Percentiles rank a stretch among this genome's conserved stretches.
phyloP scores from a whole-genome alignment of 805 yeast species.

The Candida arabinofermentans region DNA sequence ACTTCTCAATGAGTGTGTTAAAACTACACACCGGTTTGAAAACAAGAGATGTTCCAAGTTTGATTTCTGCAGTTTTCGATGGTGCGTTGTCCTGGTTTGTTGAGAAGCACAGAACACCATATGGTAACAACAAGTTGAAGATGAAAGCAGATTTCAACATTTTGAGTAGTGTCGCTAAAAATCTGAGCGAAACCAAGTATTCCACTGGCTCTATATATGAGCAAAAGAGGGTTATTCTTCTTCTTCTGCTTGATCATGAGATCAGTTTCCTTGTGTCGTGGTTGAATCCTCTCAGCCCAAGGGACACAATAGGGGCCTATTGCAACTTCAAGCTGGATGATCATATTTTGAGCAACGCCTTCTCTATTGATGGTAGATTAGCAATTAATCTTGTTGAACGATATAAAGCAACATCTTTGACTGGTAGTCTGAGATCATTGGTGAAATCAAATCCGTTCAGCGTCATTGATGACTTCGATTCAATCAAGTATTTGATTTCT shows the following conservation, averaged over 20 bases:
- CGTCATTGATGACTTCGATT: slow-evolving; percentile 53
- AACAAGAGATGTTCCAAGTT: slow-evolving; percentile 39
- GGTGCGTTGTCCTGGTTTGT: slow-evolving; percentile 81
- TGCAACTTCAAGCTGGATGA: slow-evolving; percentile 34
- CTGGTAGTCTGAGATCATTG: slow-evolving; percentile 38
- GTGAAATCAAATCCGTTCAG: slow-evolving; percentile 55
- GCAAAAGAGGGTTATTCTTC: slow-evolving; percentile 49
- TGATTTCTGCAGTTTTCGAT: slow-evolving; percentile 53
- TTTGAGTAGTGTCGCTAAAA: slow-evolving; percentile 48
- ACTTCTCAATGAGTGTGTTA: slow-evolving; percentile 63
- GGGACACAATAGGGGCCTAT: slow-evolving; percentile 36
- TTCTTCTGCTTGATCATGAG: slow-evolving; percentile 72
- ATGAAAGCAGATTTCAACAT: slow-evolving; percentile 64
- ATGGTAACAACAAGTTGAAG: slow-evolving; percentile 74
- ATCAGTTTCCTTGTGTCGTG: slow-evolving; percentile 69
- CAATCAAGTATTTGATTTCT: slow-evolving; percentile 49
- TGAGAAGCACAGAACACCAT: slow-evolving; percentile 63
- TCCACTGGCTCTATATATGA: slow-evolving; percentile 30
- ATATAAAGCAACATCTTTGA: slow-evolving; percentile 38
- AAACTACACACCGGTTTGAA: slow-evolving; percentile 48
- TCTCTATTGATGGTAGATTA: slow-evolving; percentile 60
- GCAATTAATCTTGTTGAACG: slow-evolving; percentile 70
- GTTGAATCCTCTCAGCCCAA: slow-evolving; percentile 59
- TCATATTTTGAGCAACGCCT: slow-evolving; percentile 51
- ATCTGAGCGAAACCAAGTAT: slow-evolving; percentile 23